A percentile compares a stretch with the other conserved stretches of the same genome.
Conservation (phyloP, 179 eudicot species). For the Beta corolliflora region DNA sequence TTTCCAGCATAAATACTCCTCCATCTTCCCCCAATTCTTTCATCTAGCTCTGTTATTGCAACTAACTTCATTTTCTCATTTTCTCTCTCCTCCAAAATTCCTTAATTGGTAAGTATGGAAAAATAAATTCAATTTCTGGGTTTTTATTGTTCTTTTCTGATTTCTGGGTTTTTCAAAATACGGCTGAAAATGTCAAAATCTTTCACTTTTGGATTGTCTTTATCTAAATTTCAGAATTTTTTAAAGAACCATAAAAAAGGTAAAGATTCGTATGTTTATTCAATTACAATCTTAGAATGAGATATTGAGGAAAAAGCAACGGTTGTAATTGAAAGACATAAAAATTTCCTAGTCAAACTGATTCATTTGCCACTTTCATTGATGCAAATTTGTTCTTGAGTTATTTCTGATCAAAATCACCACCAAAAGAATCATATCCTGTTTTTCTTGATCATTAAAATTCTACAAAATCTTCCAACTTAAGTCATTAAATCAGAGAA, state of each 20-base stretch:
- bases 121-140: not conserved
- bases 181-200: not conserved
- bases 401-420: constrained; percentile 6
- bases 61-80: not conserved
- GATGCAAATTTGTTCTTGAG: constrained; percentile 17
- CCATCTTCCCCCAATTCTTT: not conserved
- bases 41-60: not conserved
- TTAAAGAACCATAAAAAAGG: not conserved
- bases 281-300: not conserved
- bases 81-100: not conserved
- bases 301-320: constrained; percentile 23
- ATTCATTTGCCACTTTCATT: constrained; percentile 33
- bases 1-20: constrained; percentile 14
- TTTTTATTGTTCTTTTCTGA: not conserved
- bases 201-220: not conserved
- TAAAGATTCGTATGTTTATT: constrained; percentile 5
- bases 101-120: not conserved
- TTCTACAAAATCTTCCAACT: constrained; percentile 13
- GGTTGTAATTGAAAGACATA: constrained; percentile 29
- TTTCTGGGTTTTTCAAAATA: not conserved
- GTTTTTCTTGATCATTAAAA: not conserved
- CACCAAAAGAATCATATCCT: constrained; percentile 24
- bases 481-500: not conserved
- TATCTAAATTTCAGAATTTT: not conserved
- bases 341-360: constrained; percentile 23